Percentiles rank a stretch among this genome's conserved stretches.
Conservation (phyloP, 257 asterid species). For the Solanum dulcamara region DNA sequence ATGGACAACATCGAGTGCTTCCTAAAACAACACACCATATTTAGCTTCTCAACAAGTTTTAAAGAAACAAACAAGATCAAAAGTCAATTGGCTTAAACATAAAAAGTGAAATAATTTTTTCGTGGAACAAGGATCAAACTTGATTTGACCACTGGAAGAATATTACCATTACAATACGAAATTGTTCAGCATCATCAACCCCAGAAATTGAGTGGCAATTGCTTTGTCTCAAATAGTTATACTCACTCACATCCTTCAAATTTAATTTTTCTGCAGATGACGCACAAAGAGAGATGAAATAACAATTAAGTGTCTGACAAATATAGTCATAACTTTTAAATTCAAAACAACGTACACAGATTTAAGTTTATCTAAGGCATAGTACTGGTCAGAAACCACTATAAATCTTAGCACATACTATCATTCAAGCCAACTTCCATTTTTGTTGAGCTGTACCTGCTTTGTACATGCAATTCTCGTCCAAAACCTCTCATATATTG, state of each 20-base stretch:
- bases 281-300: background rate
- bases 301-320: background rate
- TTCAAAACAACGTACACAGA: background rate
- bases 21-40: conserved; percentile 36
- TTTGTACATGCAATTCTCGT: background rate
- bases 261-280: conserved; percentile 59
- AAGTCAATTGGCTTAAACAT: background rate
- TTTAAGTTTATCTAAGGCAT: background rate
- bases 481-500: background rate
- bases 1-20: conserved; percentile 91
- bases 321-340: background rate
- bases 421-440: background rate
- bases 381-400: background rate
- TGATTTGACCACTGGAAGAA: background rate
- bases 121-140: background rate
- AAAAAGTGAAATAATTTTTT: background rate
- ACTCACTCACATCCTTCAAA: conserved; percentile 62
- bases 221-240: conserved; percentile 79
- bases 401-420: background rate
- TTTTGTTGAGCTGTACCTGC: background rate
- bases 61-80: background rate
- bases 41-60: conserved; percentile 4
- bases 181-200: conserved; percentile 94
- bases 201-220: conserved; percentile 66
- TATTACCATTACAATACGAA: conserved; percentile 58